A percentile compares a stretch with the other conserved stretches of the same genome.
These are phyloP conservation scores for Angophora floribunda DNA, from an alignment of 345 rosid species.

Conservation along the genomic window DNA sequence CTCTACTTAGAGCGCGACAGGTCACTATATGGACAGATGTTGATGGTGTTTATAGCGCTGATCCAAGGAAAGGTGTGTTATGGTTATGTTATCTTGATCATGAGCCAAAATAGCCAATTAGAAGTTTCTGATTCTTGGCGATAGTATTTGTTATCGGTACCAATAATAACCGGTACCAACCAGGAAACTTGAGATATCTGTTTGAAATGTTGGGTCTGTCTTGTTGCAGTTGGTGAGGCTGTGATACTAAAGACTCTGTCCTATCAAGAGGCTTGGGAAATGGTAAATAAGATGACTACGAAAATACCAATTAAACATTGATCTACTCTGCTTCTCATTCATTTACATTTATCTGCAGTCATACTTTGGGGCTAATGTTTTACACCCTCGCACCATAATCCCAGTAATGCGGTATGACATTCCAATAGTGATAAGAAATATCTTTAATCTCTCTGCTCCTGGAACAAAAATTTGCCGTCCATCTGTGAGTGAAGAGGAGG, in stretches of 20 bases:
- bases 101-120: not conserved
- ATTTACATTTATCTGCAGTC: conserved; percentile 58
- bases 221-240: conserved; percentile 85
- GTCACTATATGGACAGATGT: conserved; percentile 99
- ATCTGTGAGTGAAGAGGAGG: conserved; percentile 33
- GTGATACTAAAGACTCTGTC: conserved; percentile 76
- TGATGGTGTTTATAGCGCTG: conserved; percentile 97
- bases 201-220: not conserved
- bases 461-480: conserved; percentile 81
- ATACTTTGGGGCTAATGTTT: conserved; percentile 95
- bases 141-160: not conserved
- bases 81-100: not conserved
- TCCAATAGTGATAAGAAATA: conserved; percentile 90
- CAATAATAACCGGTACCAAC: not conserved
- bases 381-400: conserved; percentile 97
- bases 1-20: conserved; percentile 69
- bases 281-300: conserved; percentile 37
- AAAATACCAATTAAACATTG: not conserved
- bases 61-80: conserved; percentile 85
- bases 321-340: not conserved
- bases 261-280: conserved; percentile 99
- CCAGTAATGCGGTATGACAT: conserved; percentile 92
- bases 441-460: conserved; percentile 80
- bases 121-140: not conserved
- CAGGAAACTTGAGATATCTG: not conserved